Base-by-base conservation (phyloP, 169 alveolate species). In the Eimeria praecox region DNA sequence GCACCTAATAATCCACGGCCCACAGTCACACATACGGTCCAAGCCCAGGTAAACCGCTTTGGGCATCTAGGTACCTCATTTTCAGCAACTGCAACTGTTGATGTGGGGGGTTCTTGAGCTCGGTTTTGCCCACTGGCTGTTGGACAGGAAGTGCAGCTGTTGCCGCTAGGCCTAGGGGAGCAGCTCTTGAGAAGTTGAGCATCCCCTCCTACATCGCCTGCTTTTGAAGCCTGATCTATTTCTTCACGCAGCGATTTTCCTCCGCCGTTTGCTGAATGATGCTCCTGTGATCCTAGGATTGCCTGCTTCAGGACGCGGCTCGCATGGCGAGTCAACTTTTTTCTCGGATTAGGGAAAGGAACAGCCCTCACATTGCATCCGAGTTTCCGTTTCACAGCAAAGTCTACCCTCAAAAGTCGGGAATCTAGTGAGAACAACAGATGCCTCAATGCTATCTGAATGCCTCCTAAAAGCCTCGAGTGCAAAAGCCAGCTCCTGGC, bases 281-380 rank as follows among this genome's bases (percentile, higher is more conserved):
- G 54, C 54, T 86, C 82, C 64, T 59, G 80, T 22, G 42, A 64
- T 33, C 12, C 42, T 35, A 35, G 49, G 30, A 86, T 38, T 38
- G 92, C 59, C 92, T 59, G 92, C 59, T 49, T 33, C 30, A 86
- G 82, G 64, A 49, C 35, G 78, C 92, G 78, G 78, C 78, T 86
- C 5, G 80, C n/a, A 54, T 24, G 80, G 0, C 59, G 92, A 30
- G 80, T 38, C 56, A 8, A 49, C 35, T 35, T 38, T 59, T 42
- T 18, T 12, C 22, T 54, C 5, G 73, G 33, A 2, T 16, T 30
- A 35, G 69, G 49, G 12, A 52, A 16, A 46, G 27, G 0, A 30
- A 20, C 12, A 5, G 40, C 80, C n/a, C 27, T 5, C 30, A 14
- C 38, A 59, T 18, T 0, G 75, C 92, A 22, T 3, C 78, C 33